Evolutionary conservation across 768 basidiomycete genomes (phyloP).

Genomic region (Termitomyces sp.): DNA sequence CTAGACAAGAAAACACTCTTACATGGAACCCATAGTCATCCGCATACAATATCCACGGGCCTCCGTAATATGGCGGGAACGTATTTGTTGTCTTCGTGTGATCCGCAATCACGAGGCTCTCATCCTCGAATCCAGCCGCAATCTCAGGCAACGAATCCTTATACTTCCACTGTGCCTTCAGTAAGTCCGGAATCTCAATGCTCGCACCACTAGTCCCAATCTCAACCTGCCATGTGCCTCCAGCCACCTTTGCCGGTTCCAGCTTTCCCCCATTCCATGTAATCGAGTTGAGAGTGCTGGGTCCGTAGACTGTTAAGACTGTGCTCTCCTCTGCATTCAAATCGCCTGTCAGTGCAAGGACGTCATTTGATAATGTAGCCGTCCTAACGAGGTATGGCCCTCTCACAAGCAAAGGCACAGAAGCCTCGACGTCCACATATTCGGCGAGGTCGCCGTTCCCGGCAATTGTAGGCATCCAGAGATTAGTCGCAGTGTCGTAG

Average conservation of each 20-base stretch:
- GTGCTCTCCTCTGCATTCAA: background rate
- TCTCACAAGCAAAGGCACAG: conserved; percentile 8
- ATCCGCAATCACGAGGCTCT: conserved; percentile 5
- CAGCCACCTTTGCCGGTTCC: background rate
- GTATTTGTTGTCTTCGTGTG: conserved; percentile 11
- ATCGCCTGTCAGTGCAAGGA: conserved; percentile 11
- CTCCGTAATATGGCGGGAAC: conserved; percentile 13
- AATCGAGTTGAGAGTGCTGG: conserved; percentile 1
- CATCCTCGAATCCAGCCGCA: conserved; percentile 3
- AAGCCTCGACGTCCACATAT: conserved; percentile 7
- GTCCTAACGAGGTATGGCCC: conserved; percentile 12
- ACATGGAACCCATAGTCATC: conserved; percentile 16
- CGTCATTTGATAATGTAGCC: conserved; percentile 2
- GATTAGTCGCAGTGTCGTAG: conserved; percentile 9
- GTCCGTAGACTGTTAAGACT: conserved; percentile 9
- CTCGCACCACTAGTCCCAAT: background rate
- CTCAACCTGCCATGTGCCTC: conserved; percentile 4
- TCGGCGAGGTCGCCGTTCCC: conserved; percentile 7
- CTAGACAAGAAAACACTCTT: background rate
- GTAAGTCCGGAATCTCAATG: conserved; percentile 7
- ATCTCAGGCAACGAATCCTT: conserved; percentile 12
- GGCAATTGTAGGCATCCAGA: conserved; percentile 14
- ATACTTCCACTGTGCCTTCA: conserved; percentile 10
- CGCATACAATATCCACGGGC: conserved; percentile 14
- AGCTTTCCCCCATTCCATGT: conserved; percentile 10